Percentiles rank a stretch among this genome's conserved stretches.
These are phyloP conservation scores for Acanthochlamys bracteata DNA, from an alignment of 106 monocot genomes.

Conservation along the genomic window DNA sequence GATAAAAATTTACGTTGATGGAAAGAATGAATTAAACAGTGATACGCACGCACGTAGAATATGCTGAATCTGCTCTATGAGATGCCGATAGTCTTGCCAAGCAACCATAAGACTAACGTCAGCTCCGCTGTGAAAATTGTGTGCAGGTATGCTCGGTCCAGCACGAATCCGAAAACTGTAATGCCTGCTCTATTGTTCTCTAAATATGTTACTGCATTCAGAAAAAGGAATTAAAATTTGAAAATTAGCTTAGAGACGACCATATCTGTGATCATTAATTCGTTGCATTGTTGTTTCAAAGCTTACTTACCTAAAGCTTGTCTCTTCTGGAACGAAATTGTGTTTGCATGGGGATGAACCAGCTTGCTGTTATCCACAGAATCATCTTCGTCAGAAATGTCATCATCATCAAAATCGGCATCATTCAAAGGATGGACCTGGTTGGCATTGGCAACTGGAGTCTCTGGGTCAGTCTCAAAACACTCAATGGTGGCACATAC, in stretches of 20 bases:
- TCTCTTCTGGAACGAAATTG: slow-evolving; percentile 81
- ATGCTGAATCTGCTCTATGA: slow-evolving; percentile 12
- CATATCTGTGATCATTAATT: no score
- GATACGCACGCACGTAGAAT: background rate
- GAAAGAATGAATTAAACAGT: no score
- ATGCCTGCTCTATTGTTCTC: slow-evolving; percentile 61
- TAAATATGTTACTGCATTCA: slow-evolving; percentile 49
- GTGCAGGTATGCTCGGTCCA: slow-evolving; percentile 44
- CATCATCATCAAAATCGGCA: slow-evolving; percentile 3
- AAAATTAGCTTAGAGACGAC: background rate
- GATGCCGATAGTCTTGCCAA: slow-evolving; percentile 51
- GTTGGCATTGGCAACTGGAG: background rate
- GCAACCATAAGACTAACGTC: slow-evolving; percentile 40
- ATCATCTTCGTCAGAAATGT: slow-evolving; percentile 23
- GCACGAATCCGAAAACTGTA: slow-evolving; percentile 35
- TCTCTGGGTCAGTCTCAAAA: slow-evolving; percentile 26
- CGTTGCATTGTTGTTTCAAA: background rate
- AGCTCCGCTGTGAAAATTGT: slow-evolving; percentile 43
- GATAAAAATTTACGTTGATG: no score
- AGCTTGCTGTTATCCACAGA: slow-evolving; percentile 30
- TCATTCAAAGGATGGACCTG: background rate
- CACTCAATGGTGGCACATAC: slow-evolving; percentile 47
- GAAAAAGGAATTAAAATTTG: background rate
- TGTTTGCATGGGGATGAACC: slow-evolving; percentile 31
- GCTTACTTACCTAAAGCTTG: slow-evolving; percentile 69